Evolutionary conservation across 371 early-diverging fungal species (phyloP).

Genomic region (Mucor racemosus): DNA sequence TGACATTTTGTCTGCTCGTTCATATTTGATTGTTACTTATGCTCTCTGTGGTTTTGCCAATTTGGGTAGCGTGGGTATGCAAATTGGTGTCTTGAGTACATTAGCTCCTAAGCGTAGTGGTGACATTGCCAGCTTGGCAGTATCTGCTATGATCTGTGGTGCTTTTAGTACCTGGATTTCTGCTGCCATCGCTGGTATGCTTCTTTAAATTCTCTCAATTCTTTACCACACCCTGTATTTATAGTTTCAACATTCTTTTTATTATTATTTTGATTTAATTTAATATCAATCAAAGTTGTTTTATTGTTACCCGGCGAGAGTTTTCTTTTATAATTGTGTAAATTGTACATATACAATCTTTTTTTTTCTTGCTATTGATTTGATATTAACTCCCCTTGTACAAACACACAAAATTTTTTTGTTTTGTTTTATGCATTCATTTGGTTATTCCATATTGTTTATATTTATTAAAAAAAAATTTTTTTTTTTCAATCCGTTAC

Average conservation of each 20-base stretch:
- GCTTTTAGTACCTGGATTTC: constrained; percentile 83
- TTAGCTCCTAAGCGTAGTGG: constrained; percentile 82
- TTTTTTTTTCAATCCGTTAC: no score
- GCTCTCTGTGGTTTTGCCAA: constrained; percentile 93
- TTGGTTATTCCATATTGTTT: no score
- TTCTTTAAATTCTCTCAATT: constrained; percentile 46
- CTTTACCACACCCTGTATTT: neutral
- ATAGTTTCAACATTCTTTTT: neutral
- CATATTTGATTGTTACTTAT: constrained; percentile 67
- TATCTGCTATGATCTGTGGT: constrained; percentile 85
- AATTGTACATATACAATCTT: neutral
- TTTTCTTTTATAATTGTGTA: constrained; percentile 2
- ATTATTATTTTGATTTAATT: neutral
- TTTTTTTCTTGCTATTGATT: neutral
- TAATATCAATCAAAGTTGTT: constrained; percentile 7
- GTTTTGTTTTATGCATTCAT: no score
- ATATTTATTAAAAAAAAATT: no score
- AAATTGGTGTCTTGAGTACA: constrained; percentile 80
- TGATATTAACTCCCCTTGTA: no score
- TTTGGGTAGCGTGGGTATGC: constrained; percentile 86
- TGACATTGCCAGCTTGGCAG: constrained; percentile 76
- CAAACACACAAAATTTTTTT: no score
- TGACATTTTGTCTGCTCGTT: constrained; percentile 46
- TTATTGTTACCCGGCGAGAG: constrained; percentile 3
- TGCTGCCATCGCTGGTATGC: constrained; percentile 85